Evolutionary conservation across 2,329 filamentous ascomycete species (phyloP).

Genomic region (Sporothrix sp.): DNA sequence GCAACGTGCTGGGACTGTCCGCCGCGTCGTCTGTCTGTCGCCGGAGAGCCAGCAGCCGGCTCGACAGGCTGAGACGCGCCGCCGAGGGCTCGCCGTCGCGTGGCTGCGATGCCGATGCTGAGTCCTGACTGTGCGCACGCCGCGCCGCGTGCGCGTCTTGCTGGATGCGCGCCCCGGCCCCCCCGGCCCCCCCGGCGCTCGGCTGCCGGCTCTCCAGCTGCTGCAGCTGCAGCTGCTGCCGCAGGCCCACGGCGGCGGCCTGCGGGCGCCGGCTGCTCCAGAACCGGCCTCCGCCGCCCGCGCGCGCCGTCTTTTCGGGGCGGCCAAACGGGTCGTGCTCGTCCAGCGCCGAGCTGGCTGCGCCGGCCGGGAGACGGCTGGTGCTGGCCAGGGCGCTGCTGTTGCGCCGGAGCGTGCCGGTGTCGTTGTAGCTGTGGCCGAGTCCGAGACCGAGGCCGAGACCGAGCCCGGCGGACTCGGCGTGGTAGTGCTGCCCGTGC

Average conservation of each 20-base stretch:
- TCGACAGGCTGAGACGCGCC: constrained; percentile 41
- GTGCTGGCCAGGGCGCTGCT: too few species aligned
- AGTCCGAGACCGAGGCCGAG: too few species aligned
- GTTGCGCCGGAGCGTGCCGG: too few species aligned
- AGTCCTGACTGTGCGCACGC: neutral
- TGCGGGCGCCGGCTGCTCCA: constrained; percentile 10
- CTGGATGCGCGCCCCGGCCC: constrained; percentile 4
- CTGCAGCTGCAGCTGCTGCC: constrained; percentile 12
- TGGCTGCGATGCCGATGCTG: neutral
- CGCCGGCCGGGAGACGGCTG: too few species aligned
- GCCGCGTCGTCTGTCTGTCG: neutral
- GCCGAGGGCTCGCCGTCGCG: constrained; percentile 28
- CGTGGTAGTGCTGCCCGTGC: constrained; percentile 10
- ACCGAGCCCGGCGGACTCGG: too few species aligned
- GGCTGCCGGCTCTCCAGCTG: constrained; percentile 8
- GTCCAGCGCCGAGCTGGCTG: too few species aligned
- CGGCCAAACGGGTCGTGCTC: too few species aligned
- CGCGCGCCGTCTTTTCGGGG: too few species aligned
- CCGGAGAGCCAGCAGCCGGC: constrained; percentile 27
- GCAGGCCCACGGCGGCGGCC: constrained; percentile 4
- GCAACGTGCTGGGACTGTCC: neutral
- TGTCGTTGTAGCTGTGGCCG: too few species aligned
- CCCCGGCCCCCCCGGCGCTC: too few species aligned
- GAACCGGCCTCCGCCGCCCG: neutral
- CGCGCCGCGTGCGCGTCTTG: neutral